phyloP scores from a whole-genome alignment of 345 rosid genomes.

The Camelina neglecta region DNA sequence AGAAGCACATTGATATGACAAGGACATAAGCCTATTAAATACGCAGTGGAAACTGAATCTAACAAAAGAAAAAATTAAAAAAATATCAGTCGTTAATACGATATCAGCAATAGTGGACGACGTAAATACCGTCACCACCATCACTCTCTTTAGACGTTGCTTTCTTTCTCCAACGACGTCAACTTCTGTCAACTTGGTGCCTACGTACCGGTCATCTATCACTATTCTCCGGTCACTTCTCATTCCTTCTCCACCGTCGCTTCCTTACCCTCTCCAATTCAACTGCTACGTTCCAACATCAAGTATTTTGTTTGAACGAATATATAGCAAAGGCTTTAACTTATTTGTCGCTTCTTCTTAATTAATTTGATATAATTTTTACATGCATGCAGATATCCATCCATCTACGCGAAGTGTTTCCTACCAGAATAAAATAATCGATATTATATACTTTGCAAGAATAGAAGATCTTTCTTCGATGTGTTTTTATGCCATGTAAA shows the following conservation, averaged over 20 bases:
- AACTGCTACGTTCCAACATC: slow-evolving; percentile 29
- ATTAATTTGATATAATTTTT: background rate
- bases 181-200: slow-evolving; percentile 38
- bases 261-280: slow-evolving; percentile 36
- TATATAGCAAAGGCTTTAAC: background rate
- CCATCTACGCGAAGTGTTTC: background rate
- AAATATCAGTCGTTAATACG: slow-evolving; percentile 28
- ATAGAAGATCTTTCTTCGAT: too few species aligned
- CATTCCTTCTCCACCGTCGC: slow-evolving; percentile 39
- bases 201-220: slow-evolving; percentile 13
- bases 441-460: too few species aligned
- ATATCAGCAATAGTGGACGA: slow-evolving; percentile 24
- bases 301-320: background rate
- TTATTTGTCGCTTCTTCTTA: background rate
- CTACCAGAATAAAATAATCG: background rate
- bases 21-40: background rate
- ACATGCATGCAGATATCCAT: background rate
- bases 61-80: background rate
- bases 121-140: background rate
- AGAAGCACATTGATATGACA: slow-evolving; percentile 20
- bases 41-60: background rate
- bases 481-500: too few species aligned
- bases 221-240: slow-evolving; percentile 30
- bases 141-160: slow-evolving; percentile 26
- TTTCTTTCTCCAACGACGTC: slow-evolving; percentile 40